Evolutionary conservation across 2,329 filamentous ascomycete species (phyloP), one percentile per base, ranked within the genome.

Genomic region (Aspergillus costaricaensis): DNA sequence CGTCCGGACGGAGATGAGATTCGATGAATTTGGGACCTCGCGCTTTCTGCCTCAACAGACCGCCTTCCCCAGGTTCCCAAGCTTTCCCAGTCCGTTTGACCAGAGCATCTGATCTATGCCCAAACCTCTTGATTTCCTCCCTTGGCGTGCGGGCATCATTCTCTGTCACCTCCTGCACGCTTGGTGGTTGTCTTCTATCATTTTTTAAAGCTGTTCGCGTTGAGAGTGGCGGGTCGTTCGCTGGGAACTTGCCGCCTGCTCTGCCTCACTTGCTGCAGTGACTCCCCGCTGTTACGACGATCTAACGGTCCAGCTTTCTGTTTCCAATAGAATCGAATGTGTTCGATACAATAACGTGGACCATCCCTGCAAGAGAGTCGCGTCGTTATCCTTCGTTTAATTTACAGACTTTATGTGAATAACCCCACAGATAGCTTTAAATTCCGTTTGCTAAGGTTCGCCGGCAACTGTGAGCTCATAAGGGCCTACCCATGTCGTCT

Each of bases 401-500:
- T 12, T 5, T 23, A 39, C 17, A 30, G 17, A 36, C 23, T 65
- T 47, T 19, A 67, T 67, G 64, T 60, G 57, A 57, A 62, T 21
- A 17, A n/a, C 10, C 19, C 36, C 54, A n/a, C 41, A 23, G 9
- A 53, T 38, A 43, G 4, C 8, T 41, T 32, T 19, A 23, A 50
- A 44, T 27, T 44, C 41, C 47, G 17, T 53, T 48, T 57, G 51
- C 53, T 21, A 32, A 63, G 59, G 57, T 61, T 55, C 55, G 61
- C 52, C 39, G 48, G 55, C 58, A 52, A 41, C 32, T 41, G 56
- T 62, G 53, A 62, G 61, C 64, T 62, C 59, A 60, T 48, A 32
- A 57, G 61, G 64, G 57, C 58, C 62, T 58, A 66, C 64, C 61
- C 62, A 76, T 76, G 76, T 68, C 72, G 61, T 62, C 68, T 62